These are phyloP conservation scores for Bruguiera sexangula DNA, from an alignment of 345 rosid species.

Conservation along the genomic window DNA sequence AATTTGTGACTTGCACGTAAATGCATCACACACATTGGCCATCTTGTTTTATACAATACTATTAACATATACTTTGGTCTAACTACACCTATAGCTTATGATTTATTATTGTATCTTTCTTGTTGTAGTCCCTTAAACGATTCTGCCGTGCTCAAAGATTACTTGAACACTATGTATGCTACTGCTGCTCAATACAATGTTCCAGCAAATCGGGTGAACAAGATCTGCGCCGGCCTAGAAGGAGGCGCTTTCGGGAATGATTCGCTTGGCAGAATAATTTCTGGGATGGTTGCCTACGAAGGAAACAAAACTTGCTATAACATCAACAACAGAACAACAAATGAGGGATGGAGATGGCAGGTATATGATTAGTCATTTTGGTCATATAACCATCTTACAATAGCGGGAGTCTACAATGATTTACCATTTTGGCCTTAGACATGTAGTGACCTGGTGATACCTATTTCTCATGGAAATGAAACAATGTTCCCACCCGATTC, in stretches of 20 bases:
- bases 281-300: constrained; percentile 23
- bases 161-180: constrained; percentile 13
- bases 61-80: too few species aligned
- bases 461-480: constrained; percentile 27
- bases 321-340: constrained; percentile 1
- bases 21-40: neutral
- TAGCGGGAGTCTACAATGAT: neutral
- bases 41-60: neutral
- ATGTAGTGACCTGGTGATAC: constrained; percentile 58
- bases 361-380: constrained; percentile 12
- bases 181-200: constrained; percentile 48
- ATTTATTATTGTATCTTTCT: neutral
- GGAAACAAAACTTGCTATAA: constrained; percentile 22
- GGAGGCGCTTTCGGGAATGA: constrained; percentile 1
- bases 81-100: too few species aligned
- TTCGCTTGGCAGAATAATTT: constrained; percentile 22
- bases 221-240: constrained; percentile 40
- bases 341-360: constrained; percentile 47
- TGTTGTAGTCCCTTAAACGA: constrained; percentile 26
- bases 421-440: constrained; percentile 9
- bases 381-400: too few species aligned
- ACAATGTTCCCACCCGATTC: constrained; percentile 40
- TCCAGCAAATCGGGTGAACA: constrained; percentile 23
- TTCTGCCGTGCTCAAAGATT: constrained; percentile 31
- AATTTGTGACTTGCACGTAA: constrained; percentile 66